phyloP scores from a whole-genome alignment of 441 rosid species.

The Populus hybrid region DNA sequence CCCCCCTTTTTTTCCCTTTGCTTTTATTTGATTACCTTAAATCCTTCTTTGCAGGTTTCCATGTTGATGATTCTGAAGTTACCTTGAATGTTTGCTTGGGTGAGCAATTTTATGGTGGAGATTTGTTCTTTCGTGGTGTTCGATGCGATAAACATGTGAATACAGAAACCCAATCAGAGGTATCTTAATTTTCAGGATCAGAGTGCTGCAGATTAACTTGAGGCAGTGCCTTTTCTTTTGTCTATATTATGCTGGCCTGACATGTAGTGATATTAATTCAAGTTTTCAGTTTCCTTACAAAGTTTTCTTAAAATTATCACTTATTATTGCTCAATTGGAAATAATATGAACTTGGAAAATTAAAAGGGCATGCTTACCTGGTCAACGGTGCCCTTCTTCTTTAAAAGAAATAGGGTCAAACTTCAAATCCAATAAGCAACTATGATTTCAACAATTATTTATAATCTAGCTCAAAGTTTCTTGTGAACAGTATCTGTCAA shows the following conservation, averaged over 20 bases:
- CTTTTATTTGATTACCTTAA: constrained; percentile 29
- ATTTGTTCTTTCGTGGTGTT: constrained; percentile 74
- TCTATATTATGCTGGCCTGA: neutral
- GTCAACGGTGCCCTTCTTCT: neutral
- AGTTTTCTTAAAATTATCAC: constrained; percentile 6
- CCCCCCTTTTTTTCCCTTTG: neutral
- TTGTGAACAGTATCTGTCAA: neutral
- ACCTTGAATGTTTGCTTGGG: constrained; percentile 93
- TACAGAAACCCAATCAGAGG: constrained; percentile 66
- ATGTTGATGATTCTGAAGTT: constrained; percentile 90
- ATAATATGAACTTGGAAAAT: constrained; percentile 24
- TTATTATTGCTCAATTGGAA: neutral
- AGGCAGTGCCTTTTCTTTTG: constrained; percentile 20
- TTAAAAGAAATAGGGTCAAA: neutral
- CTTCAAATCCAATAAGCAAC: neutral
- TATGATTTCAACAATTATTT: neutral
- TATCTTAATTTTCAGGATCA: constrained; percentile 32
- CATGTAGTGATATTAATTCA: neutral
- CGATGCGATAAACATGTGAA: constrained; percentile 87
- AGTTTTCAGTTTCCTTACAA: constrained; percentile 12
- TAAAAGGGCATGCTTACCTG: neutral
- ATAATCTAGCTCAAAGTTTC: neutral
- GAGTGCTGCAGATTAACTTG: neutral
- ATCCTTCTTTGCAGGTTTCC: constrained; percentile 59
- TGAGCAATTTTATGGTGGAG: constrained; percentile 74